Percentiles rank a stretch among this genome's conserved stretches.
Conservation (phyloP, 371 early-diverging fungal genomes). For the Homolaphlyctis polyrhiza region DNA sequence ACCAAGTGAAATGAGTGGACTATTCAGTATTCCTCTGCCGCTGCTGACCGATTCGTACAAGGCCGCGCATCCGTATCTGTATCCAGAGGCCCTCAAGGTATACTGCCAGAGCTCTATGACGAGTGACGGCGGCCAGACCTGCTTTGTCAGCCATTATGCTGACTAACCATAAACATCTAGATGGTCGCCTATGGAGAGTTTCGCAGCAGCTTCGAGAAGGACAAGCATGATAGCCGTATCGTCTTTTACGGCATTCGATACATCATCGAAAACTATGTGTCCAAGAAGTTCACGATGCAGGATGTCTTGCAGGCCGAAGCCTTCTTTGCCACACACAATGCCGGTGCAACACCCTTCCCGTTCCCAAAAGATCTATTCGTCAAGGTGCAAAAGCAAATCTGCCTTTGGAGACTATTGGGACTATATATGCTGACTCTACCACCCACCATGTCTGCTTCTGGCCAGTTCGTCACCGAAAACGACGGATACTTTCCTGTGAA, state of each 20-base stretch:
- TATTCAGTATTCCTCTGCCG: constrained; percentile 35
- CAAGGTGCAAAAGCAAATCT: constrained; percentile 33
- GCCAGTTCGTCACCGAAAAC: constrained; percentile 63
- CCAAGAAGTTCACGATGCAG: constrained; percentile 54
- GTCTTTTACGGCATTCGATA: constrained; percentile 79
- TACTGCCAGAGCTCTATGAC: background rate
- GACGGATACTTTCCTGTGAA: constrained; percentile 76
- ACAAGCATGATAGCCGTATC: constrained; percentile 60
- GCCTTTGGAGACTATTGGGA: background rate
- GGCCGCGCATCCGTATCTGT: constrained; percentile 61
- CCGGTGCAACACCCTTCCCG: constrained; percentile 54
- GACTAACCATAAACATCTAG: constrained; percentile 11
- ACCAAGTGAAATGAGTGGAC: background rate
- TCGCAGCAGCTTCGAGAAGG: constrained; percentile 58
- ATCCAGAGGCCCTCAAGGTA: constrained; percentile 58
- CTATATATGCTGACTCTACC: background rate
- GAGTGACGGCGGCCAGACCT: background rate
- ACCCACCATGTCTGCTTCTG: background rate
- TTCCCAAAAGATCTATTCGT: constrained; percentile 72
- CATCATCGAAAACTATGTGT: constrained; percentile 66
- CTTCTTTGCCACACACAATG: constrained; percentile 69
- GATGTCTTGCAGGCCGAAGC: constrained; percentile 58
- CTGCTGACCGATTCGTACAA: constrained; percentile 80
- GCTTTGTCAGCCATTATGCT: background rate
- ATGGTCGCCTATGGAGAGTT: constrained; percentile 80